Evolutionary conservation across 495 filamentous ascomycete genomes (phyloP).

Genomic region (Neurospora tetraspora): DNA sequence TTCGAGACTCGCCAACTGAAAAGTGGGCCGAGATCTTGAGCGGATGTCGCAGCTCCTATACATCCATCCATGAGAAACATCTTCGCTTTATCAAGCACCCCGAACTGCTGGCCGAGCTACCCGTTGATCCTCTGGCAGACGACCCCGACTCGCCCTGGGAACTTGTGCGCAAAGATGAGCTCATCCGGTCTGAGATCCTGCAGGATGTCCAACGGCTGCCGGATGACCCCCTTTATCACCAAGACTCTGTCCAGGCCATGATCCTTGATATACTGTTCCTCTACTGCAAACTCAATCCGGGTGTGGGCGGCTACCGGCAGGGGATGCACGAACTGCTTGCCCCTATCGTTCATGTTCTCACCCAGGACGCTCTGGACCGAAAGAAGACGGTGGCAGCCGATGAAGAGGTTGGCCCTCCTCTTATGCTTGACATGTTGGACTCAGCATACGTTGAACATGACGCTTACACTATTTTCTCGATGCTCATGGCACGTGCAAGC

Average conservation of each 20-base stretch:
- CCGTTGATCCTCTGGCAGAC: conserved; percentile 77
- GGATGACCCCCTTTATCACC: conserved; percentile 82
- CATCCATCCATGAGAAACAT: conserved; percentile 59
- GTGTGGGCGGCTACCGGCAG: conserved; percentile 77
- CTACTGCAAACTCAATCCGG: conserved; percentile 86
- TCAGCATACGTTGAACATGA: conserved; percentile 75
- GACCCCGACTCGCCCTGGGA: conserved; percentile 86
- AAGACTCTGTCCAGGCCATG: conserved; percentile 65
- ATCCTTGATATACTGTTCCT: conserved; percentile 86
- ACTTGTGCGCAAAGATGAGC: conserved; percentile 71
- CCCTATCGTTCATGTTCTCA: conserved; percentile 80
- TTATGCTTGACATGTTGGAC: conserved; percentile 60
- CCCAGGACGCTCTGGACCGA: conserved; percentile 61
- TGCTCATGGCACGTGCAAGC: conserved; percentile 78
- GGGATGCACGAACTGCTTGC: conserved; percentile 96
- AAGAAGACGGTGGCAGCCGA: conserved; percentile 11
- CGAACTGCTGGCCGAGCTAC: conserved; percentile 57
- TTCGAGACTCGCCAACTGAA: conserved; percentile 53
- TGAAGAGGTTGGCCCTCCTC: conserved; percentile 21
- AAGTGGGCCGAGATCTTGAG: conserved; percentile 59
- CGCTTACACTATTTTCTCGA: conserved; percentile 73
- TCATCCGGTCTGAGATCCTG: conserved; percentile 76
- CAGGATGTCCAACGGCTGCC: conserved; percentile 94
- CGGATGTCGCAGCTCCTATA: conserved; percentile 65
- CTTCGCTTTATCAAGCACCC: conserved; percentile 72